Base-by-base conservation (phyloP, 2,329 filamentous ascomycete genomes). In the Penicillium sp. region DNA sequence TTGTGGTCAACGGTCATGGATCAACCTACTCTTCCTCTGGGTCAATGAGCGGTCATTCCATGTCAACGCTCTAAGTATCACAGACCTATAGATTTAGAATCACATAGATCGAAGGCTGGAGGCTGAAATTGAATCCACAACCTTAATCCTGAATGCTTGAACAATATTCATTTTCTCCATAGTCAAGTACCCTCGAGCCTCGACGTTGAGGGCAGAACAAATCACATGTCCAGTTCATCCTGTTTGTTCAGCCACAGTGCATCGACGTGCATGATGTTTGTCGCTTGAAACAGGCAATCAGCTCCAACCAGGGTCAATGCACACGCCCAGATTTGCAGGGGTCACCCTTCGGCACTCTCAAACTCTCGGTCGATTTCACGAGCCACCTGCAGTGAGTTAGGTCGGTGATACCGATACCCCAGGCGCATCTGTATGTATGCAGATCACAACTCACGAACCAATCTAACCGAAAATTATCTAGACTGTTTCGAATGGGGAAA, bases 141-240 rank as follows among this genome's bases (percentile, higher is more conserved):
- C 22, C 22, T 25, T 7, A 25, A 25, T 25, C 22, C 12, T 29
- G 4, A 11, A 44, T 38, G 11, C n/a, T n/a, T 33, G 25, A 29
- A 11, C 4, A 2, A 38, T 44, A 6, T 14, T 14, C 16, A 28
- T 38, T 25, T 28, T 16, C 22, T 25, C 7, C 2, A 25, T 25
- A 25, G 4, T 7, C 22, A 25, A 25, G 22, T 7, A 25, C 22
- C 22, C 7, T 7, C 10, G 27, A 25, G 4, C 22, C 7, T 7
- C 10, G 27, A 18, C 6, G 12, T 36, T 12, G 16, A 49, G 46
- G 41, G 46, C 35, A 39, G 28, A n/a, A 29, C 7, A 14, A 8
- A 39, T 45, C 46, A 49, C 46, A 45, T 49, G 41, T 34, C n/a
- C 12, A n/a, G 22, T 49, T 40, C 34, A 35, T 12, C 14, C 16